Evolutionary conservation across 192 early-diverging fungal genomes (phyloP).

Genomic region (Dispira simplex): DNA sequence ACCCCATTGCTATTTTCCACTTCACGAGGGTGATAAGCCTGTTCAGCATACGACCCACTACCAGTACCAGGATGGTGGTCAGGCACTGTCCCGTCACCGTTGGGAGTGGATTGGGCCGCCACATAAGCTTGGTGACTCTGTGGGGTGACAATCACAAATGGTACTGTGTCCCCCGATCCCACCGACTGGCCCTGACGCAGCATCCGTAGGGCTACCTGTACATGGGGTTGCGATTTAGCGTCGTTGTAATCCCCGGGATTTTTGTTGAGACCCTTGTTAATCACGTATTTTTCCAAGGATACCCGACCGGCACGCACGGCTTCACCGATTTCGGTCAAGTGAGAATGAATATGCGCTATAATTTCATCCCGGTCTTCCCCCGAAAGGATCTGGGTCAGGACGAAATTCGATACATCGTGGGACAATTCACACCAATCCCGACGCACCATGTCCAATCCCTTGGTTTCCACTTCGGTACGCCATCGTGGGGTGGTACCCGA

Average conservation of each 20-base stretch:
- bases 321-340: constrained; percentile 47
- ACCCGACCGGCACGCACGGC: constrained; percentile 53
- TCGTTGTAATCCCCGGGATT: constrained; percentile 82
- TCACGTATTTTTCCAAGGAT: constrained; percentile 62
- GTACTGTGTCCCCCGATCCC: constrained; percentile 78
- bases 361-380: constrained; percentile 47
- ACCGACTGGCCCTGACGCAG: constrained; percentile 47
- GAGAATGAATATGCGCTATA: constrained; percentile 61
- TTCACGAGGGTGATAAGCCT: constrained; percentile 79
- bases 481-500: too few relatives aligned
- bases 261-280: constrained; percentile 92
- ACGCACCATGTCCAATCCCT: constrained; percentile 91
- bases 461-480: constrained; percentile 52
- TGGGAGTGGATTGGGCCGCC: not conserved
- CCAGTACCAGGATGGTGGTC: not conserved
- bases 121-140: constrained; percentile 20
- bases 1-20: constrained; percentile 26
- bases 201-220: constrained; percentile 80
- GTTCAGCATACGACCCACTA: constrained; percentile 40
- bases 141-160: constrained; percentile 67
- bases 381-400: constrained; percentile 36
- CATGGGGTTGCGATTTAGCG: constrained; percentile 79
- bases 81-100: not conserved
- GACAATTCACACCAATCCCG: constrained; percentile 95
- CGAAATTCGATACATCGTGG: constrained; percentile 73